These are phyloP conservation scores for Periconia sp. DNA, from an alignment of 2,329 filamentous ascomycete species.

Conservation along the genomic window DNA sequence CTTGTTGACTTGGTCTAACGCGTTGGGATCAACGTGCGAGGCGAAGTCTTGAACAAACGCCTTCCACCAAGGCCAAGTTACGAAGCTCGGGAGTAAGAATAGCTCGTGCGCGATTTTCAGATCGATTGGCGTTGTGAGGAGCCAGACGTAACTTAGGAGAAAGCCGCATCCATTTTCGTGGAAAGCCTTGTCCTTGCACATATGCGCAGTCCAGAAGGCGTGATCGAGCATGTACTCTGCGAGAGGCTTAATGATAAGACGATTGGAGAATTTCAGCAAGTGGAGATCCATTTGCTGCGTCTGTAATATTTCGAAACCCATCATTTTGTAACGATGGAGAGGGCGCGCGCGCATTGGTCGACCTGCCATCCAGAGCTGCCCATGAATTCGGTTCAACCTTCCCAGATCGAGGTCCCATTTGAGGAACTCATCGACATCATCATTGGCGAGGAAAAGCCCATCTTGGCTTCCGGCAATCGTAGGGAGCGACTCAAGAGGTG, in stretches of 20 bases:
- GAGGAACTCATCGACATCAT: slow-evolving; percentile 30
- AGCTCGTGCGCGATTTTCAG: slow-evolving; percentile 36
- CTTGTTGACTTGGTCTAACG: slow-evolving; percentile 38
- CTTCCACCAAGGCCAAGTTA: slow-evolving; percentile 41
- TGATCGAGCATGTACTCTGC: slow-evolving; percentile 34
- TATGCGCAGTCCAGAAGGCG: slow-evolving; percentile 32
- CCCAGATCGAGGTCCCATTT: slow-evolving; percentile 30
- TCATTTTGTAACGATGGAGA: slow-evolving; percentile 40
- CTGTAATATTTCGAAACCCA: slow-evolving; percentile 29
- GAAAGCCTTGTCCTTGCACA: slow-evolving; percentile 19
- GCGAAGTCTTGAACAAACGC: slow-evolving; percentile 29
- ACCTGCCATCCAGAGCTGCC: slow-evolving; percentile 40
- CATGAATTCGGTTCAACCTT: slow-evolving; percentile 37
- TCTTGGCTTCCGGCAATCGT: slow-evolving; percentile 29
- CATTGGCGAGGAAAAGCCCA: slow-evolving; percentile 22
- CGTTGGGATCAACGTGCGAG: slow-evolving; percentile 29
- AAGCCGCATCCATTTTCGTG: slow-evolving; percentile 34
- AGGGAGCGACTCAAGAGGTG: slow-evolving; percentile 34
- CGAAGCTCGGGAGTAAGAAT: slow-evolving; percentile 26
- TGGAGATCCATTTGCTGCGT: slow-evolving; percentile 42
- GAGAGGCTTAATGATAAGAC: slow-evolving; percentile 36
- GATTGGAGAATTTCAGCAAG: slow-evolving; percentile 35
- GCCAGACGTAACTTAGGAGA: slow-evolving; percentile 39
- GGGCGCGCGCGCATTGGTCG: slow-evolving; percentile 39
- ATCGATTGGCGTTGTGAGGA: slow-evolving; percentile 35